Evolutionary conservation across 192 early-diverging fungal genomes (phyloP).

Genomic region (Entomortierella chlamydospora): DNA sequence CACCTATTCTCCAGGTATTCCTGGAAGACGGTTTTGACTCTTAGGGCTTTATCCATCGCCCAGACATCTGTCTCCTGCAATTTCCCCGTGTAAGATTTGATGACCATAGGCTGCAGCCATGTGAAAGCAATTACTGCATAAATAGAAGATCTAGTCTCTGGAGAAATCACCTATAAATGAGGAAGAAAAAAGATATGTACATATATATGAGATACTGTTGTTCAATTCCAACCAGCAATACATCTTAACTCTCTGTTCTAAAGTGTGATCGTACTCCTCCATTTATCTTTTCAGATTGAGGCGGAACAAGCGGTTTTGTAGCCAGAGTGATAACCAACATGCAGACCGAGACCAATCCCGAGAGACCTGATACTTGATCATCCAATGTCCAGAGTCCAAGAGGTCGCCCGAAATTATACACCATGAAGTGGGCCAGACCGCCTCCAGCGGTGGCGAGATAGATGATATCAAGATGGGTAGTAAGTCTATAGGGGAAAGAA

Average conservation of each 20-base stretch:
- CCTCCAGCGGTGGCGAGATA: constrained; percentile 38
- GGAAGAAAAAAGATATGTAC: neutral
- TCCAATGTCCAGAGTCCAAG: constrained; percentile 49
- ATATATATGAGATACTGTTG: neutral
- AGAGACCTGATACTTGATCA: constrained; percentile 47
- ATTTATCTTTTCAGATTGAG: constrained; percentile 40
- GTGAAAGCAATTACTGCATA: constrained; percentile 49
- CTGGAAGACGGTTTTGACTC: constrained; percentile 37
- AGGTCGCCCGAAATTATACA: constrained; percentile 40
- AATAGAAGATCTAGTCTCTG: constrained; percentile 44
- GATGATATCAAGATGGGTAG: constrained; percentile 49
- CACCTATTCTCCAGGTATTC: constrained; percentile 47
- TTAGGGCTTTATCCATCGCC: constrained; percentile 31
- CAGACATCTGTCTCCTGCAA: constrained; percentile 47
- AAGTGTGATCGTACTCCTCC: constrained; percentile 35
- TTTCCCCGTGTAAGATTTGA: constrained; percentile 32
- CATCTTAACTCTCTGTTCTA: neutral
- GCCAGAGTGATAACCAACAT: constrained; percentile 36
- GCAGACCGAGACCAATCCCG: constrained; percentile 17
- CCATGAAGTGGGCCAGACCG: constrained; percentile 35
- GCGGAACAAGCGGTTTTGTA: constrained; percentile 45
- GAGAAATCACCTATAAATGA: constrained; percentile 35
- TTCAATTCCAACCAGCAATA: neutral
- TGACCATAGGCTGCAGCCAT: constrained; percentile 51
- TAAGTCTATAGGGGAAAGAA: constrained; percentile 35